phyloP scores from a whole-genome alignment of 257 asterid genomes.

The Salvia rosmarinus region DNA sequence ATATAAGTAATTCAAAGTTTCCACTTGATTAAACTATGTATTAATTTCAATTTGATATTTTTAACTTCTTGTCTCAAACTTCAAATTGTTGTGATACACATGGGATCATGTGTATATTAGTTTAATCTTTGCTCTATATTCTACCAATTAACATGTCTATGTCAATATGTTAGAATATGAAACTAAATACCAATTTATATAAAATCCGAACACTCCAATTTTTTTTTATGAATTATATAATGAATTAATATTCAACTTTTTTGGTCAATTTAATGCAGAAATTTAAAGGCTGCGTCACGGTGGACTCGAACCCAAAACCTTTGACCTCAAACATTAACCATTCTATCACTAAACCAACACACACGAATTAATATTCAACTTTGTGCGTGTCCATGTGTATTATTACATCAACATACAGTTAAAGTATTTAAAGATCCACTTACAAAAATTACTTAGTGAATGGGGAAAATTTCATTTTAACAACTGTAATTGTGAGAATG shows the following conservation, averaged over 20 bases:
- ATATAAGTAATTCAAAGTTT: not conserved
- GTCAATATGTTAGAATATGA: not conserved
- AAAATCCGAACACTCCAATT: not conserved
- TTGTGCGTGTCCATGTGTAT: not conserved
- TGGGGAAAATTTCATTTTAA: conserved; percentile 18
- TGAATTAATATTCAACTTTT: not conserved
- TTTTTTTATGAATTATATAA: not conserved
- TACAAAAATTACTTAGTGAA: conserved; percentile 13
- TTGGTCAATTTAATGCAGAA: no score
- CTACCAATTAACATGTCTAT: not conserved
- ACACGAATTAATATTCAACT: not conserved
- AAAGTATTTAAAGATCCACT: conserved; percentile 22
- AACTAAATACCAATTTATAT: not conserved
- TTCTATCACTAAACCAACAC: no score
- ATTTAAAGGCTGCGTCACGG: no score
- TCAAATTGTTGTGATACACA: no score
- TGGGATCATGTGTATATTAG: not conserved
- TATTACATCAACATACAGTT: not conserved
- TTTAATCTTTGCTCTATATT: conserved; percentile 5
- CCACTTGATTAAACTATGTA: not conserved
- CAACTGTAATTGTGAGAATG: conserved; percentile 25
- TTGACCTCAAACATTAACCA: no score
- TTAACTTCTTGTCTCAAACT: no score
- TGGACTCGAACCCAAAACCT: no score
- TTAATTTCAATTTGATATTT: not conserved